A percentile compares a stretch with the other conserved stretches of the same genome.
Evolutionary conservation across 2,329 filamentous ascomycete genomes (phyloP).

Genomic region (Pseudogymnoascus sp.): DNA sequence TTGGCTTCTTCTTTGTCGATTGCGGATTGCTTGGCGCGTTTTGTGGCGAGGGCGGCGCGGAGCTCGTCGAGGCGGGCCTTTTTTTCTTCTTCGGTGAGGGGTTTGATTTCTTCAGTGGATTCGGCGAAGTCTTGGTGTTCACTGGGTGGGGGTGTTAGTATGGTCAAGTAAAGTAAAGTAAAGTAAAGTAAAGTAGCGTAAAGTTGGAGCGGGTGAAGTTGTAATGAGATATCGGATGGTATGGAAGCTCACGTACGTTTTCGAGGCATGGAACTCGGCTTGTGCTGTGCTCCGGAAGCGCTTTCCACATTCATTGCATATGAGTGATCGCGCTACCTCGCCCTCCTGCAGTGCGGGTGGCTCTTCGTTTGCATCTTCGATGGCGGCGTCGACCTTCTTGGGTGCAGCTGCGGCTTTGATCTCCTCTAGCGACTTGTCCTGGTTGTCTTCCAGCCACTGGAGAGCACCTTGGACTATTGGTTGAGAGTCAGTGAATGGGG

Average conservation of each 20-base stretch:
- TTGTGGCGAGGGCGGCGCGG: conserved; percentile 62
- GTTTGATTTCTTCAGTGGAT: conserved; percentile 85
- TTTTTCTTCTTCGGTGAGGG: conserved; percentile 88
- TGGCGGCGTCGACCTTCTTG: conserved; percentile 40
- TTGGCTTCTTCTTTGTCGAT: conserved; percentile 76
- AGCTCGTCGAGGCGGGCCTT: conserved; percentile 70
- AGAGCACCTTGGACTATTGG: conserved; percentile 72
- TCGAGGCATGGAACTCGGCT: conserved; percentile 84
- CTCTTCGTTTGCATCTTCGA: conserved; percentile 47
- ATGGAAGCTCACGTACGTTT: conserved; percentile 50
- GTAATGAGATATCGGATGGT: background rate
- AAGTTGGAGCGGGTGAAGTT: background rate
- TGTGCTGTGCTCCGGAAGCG: conserved; percentile 74
- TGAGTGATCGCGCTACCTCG: conserved; percentile 67
- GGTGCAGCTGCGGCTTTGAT: conserved; percentile 48
- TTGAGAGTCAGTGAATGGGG: background rate
- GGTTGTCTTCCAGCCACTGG: conserved; percentile 89
- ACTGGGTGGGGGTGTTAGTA: conserved; percentile 33
- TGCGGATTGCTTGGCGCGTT: conserved; percentile 59
- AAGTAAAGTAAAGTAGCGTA: too few relatives aligned
- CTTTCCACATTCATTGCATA: conserved; percentile 94
- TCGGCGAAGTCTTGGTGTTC: conserved; percentile 88
- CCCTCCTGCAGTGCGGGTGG: conserved; percentile 62
- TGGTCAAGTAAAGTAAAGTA: background rate
- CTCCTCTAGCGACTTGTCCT: conserved; percentile 79